Evolutionary conservation across 352 stramenopile species (phyloP).

Genomic region (Blastocystis sp.): DNA sequence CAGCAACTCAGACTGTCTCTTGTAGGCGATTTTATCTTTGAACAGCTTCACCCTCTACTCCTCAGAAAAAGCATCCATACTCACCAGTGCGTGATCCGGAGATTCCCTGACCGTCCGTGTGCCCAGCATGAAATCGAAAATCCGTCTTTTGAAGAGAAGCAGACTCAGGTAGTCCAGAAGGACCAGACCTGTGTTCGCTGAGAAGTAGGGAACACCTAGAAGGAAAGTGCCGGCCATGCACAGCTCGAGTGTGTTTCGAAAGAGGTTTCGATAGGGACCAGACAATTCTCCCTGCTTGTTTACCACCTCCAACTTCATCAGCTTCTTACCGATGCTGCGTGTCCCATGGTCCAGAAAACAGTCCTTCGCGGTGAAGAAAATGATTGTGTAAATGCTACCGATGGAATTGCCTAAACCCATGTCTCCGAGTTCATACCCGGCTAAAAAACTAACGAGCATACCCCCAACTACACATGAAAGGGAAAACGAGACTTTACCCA

Average conservation of each 20-base stretch:
- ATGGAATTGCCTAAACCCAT: neutral
- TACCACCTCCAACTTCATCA: constrained; percentile 44
- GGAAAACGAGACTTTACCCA: neutral
- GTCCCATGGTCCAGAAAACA: neutral
- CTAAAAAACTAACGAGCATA: neutral
- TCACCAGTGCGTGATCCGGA: neutral
- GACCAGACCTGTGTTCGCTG: neutral
- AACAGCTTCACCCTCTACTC: constrained; percentile 23
- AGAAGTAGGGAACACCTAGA: neutral
- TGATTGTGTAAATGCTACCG: neutral
- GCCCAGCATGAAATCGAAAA: constrained; percentile 12
- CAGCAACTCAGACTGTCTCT: constrained; percentile 37
- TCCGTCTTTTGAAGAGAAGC: neutral
- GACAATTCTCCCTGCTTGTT: constrained; percentile 49
- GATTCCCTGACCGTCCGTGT: neutral
- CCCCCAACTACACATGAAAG: neutral
- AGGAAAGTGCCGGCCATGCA: neutral
- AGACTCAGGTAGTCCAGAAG: neutral
- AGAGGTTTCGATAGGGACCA: constrained; percentile 13
- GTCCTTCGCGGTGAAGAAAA: constrained; percentile 32
- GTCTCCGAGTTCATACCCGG: constrained; percentile 23
- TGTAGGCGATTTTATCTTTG: constrained; percentile 26
- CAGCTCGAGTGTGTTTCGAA: constrained; percentile 25
- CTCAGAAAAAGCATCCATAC: neutral
- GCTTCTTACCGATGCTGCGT: constrained; percentile 29